These are phyloP conservation scores for Gymnopilus junonius DNA, from an alignment of 768 basidiomycete species.

Conservation along the genomic window DNA sequence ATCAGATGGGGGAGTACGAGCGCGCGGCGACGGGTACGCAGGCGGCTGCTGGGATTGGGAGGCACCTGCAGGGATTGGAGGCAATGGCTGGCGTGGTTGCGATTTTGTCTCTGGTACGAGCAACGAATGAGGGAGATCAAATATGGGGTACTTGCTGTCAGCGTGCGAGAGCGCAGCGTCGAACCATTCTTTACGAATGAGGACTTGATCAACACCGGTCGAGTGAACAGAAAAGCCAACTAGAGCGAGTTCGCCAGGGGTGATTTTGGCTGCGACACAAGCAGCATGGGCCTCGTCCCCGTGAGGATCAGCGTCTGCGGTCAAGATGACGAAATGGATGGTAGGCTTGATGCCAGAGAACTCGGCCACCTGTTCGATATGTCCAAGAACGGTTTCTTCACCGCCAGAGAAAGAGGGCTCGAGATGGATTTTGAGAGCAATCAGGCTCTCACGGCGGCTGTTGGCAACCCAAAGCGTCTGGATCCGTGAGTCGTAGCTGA, in stretches of 20 bases:
- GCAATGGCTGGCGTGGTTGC: constrained; percentile 27
- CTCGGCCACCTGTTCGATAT: constrained; percentile 83
- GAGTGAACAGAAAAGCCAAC: constrained; percentile 91
- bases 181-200: constrained; percentile 86
- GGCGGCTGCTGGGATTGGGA: constrained; percentile 22
- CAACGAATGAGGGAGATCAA: constrained; percentile 28
- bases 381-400: constrained; percentile 66
- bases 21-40: constrained; percentile 43
- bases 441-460: constrained; percentile 81
- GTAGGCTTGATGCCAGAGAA: constrained; percentile 84
- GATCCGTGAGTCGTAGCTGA: constrained; percentile 83
- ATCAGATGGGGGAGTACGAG: constrained; percentile 75
- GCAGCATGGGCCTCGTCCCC: constrained; percentile 86
- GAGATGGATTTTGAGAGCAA: constrained; percentile 76
- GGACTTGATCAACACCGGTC: constrained; percentile 86
- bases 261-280: constrained; percentile 80
- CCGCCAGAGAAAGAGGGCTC: constrained; percentile 62
- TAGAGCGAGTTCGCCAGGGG: constrained; percentile 76
- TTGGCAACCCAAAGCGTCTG: constrained; percentile 90
- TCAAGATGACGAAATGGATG: constrained; percentile 88
- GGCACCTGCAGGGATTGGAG: constrained; percentile 23
- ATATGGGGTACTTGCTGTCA: constrained; percentile 66
- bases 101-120: constrained; percentile 25
- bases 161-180: constrained; percentile 65
- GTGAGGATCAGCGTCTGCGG: constrained; percentile 80